Evolutionary conservation across 2,329 filamentous ascomycete genomes (phyloP), one percentile per base, ranked within the genome.

Genomic region (Fusarium sarcochroum): DNA sequence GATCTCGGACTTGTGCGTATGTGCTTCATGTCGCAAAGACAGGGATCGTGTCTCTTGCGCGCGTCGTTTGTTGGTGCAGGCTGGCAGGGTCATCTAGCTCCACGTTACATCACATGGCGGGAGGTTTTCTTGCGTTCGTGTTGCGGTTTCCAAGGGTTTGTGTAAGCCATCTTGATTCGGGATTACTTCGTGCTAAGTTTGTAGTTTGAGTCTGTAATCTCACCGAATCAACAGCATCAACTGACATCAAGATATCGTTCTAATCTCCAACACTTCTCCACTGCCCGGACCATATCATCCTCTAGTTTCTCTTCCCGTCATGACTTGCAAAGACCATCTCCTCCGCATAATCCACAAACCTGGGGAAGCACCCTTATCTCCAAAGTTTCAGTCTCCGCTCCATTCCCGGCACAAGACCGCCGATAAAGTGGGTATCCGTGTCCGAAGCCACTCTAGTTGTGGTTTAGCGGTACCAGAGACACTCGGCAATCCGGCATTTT

Each of bases 401-500:
- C 68, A 46, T 51, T 58, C 50, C 65, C 68, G 68, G 70, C 70
- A 70, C 42, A 57, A 20, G 44, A 55, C 50, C 50, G 60, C 67
- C 67, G 53, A 63, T 50, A 53, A 46, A 50, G 67, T 51, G 63
- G 67, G 8, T 50, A 32, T 21, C 3, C 1, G 8, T 20, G 60
- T 32, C 60, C 53, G 57, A 51, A 30, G 7, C 58, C 35, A 68
- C 60, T 27, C 70, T 54, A 30, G 30, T 70, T 61, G 15, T 13
- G 47, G 69, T 38, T n/a, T n/a, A n/a, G n/a, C n/a, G n/a, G n/a
- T n/a, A n/a, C n/a, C n/a, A n/a, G n/a, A n/a, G n/a, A n/a, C n/a
- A 23, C 46, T 70, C 70, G 70, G 70, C 68, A 70, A 73, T 68
- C 38, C 70, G 70, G 70, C 70, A 73, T 68, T 63, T 48, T n/a